These are phyloP conservation scores for Sextonia rubra DNA, from an alignment of 164 flowering plant species.

Conservation along the genomic window DNA sequence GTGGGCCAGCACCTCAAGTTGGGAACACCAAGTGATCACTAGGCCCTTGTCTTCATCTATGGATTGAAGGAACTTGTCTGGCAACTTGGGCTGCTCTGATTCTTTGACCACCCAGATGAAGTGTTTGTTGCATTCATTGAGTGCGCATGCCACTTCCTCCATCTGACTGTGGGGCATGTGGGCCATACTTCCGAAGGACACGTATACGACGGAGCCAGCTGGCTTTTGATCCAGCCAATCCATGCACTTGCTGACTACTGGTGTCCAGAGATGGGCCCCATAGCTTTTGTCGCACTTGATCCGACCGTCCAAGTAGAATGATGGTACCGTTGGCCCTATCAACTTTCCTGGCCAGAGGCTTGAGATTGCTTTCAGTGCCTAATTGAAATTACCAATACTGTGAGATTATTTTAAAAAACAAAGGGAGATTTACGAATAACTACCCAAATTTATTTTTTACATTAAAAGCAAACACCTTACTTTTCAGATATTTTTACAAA, in stretches of 20 bases:
- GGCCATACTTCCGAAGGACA: slow-evolving; percentile 38
- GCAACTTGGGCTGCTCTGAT: slow-evolving; percentile 16
- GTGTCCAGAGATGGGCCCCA: slow-evolving; percentile 27
- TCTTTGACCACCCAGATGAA: slow-evolving; percentile 13
- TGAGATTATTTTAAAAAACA: too few relatives aligned
- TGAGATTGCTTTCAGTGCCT: slow-evolving; percentile 28
- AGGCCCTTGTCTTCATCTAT: slow-evolving; percentile 21
- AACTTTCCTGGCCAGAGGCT: slow-evolving; percentile 17
- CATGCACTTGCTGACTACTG: slow-evolving; percentile 15
- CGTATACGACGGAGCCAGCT: slow-evolving; percentile 30
- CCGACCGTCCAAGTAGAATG: slow-evolving; percentile 32
- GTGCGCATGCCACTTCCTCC: slow-evolving; percentile 24
- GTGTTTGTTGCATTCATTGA: not conserved
- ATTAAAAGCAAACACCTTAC: too few relatives aligned
- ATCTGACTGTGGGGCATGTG: slow-evolving; percentile 21
- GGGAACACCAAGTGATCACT: slow-evolving; percentile 28
- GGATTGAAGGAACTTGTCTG: slow-evolving; percentile 15
- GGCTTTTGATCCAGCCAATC: slow-evolving; percentile 30
- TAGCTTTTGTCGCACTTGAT: slow-evolving; percentile 24
- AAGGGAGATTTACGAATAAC: too few relatives aligned
- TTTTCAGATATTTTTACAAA: too few relatives aligned
- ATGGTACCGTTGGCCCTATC: slow-evolving; percentile 42
- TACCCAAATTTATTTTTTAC: too few relatives aligned
- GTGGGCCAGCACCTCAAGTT: slow-evolving; percentile 29
- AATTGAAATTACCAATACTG: not conserved